Evolutionary conservation across 768 basidiomycete genomes (phyloP).

Genomic region (Sutorius australiensis): DNA sequence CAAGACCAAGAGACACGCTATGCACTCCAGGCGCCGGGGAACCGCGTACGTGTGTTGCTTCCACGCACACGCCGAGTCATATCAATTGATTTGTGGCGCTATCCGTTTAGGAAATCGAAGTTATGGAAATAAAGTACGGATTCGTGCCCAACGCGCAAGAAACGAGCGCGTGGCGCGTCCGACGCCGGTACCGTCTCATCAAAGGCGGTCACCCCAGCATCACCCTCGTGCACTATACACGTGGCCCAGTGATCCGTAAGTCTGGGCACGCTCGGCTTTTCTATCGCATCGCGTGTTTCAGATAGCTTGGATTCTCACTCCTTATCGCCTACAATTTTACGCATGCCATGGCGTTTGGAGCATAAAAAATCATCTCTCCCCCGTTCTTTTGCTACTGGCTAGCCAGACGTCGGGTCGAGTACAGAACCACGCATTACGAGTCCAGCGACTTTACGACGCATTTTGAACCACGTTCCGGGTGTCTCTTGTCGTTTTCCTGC

Average conservation of each 20-base stretch:
- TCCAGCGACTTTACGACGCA: background rate
- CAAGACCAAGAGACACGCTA: conserved; percentile 68
- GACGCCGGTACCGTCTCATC: conserved; percentile 66
- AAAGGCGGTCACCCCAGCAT: conserved; percentile 74
- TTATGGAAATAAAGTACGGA: conserved; percentile 68
- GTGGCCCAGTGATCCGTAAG: conserved; percentile 62
- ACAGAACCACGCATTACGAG: background rate
- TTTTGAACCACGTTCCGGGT: background rate
- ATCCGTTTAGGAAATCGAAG: conserved; percentile 64
- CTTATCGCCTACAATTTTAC: conserved; percentile 7
- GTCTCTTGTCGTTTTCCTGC: conserved; percentile 8
- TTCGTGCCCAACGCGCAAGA: conserved; percentile 70
- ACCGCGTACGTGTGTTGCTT: conserved; percentile 45
- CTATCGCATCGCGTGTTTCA: conserved; percentile 16
- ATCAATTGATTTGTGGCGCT: background rate
- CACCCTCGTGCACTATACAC: conserved; percentile 73
- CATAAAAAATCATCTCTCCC: background rate
- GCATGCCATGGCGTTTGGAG: background rate
- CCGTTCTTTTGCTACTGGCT: background rate
- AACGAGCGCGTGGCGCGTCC: conserved; percentile 57
- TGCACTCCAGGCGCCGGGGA: conserved; percentile 43
- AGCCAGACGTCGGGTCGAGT: background rate
- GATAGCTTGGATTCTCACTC: conserved; percentile 10
- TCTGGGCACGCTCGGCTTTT: conserved; percentile 15
- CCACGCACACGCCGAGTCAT: background rate